A percentile compares a stretch with the other conserved stretches of the same genome.
Evolutionary conservation across 768 basidiomycete species (phyloP).

Genomic region (Amanita pallidorosea): DNA sequence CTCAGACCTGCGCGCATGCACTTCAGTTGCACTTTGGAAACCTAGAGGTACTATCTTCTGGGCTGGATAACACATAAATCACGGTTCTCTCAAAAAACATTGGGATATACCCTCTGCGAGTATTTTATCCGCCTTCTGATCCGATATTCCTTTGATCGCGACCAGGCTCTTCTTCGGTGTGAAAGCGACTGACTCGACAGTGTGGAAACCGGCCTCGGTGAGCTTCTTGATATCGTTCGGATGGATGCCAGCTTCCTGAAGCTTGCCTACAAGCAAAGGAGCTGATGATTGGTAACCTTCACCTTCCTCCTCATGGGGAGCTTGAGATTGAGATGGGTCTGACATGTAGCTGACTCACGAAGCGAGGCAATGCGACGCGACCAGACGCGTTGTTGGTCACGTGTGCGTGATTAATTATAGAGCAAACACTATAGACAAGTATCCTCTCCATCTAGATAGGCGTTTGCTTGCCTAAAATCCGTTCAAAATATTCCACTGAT

Average conservation of each 20-base stretch:
- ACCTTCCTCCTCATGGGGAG: slow-evolving; percentile 37
- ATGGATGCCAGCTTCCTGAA: slow-evolving; percentile 82
- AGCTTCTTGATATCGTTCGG: slow-evolving; percentile 93
- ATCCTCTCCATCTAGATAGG: background rate
- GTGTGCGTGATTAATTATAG: slow-evolving; percentile 12
- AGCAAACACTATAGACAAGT: background rate
- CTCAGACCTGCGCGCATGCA: slow-evolving; percentile 90
- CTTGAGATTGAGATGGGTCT: slow-evolving; percentile 42
- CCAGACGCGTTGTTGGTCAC: slow-evolving; percentile 18
- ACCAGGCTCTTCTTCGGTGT: slow-evolving; percentile 90
- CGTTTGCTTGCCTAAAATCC: slow-evolving; percentile 37
- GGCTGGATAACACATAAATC: slow-evolving; percentile 33
- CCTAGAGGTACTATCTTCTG: slow-evolving; percentile 95
- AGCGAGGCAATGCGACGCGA: background rate
- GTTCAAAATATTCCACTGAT: slow-evolving; percentile 74
- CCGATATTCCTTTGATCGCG: slow-evolving; percentile 93
- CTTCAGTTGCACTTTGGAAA: slow-evolving; percentile 96
- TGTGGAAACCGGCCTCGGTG: slow-evolving; percentile 81
- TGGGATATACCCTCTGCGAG: slow-evolving; percentile 64
- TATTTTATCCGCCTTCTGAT: slow-evolving; percentile 96
- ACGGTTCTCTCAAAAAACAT: background rate
- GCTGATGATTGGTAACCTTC: slow-evolving; percentile 58
- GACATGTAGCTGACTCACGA: slow-evolving; percentile 31
- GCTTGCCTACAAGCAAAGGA: slow-evolving; percentile 76
- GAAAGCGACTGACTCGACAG: slow-evolving; percentile 92